A percentile compares a stretch with the other conserved stretches of the same genome.
Conservation (phyloP, 306 rosid species). For the Trichosanthes cucumerina region DNA sequence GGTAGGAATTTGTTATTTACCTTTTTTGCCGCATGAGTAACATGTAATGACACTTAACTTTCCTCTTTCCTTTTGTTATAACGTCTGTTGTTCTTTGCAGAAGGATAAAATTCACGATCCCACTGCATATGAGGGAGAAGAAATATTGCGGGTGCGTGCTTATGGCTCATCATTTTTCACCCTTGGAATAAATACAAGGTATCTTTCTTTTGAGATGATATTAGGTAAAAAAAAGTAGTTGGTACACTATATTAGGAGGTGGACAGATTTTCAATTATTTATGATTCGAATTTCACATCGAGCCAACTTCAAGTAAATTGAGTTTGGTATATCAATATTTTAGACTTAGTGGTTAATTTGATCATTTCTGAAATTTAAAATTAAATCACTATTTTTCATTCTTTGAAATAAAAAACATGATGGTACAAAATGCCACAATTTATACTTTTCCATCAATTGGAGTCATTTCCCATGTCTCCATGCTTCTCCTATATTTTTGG, state of each 20-base stretch:
- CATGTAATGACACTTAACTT: background rate
- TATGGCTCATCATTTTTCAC: conserved; percentile 78
- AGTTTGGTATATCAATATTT: background rate
- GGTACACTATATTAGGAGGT: background rate
- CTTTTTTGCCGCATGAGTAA: background rate
- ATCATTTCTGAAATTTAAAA: background rate
- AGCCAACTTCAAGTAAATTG: background rate
- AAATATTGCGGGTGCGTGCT: conserved; percentile 74
- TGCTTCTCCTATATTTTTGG: background rate
- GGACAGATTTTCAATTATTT: background rate
- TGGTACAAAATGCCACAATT: background rate
- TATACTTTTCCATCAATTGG: background rate
- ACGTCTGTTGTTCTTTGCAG: conserved; percentile 21
- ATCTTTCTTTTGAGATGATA: conserved; percentile 12
- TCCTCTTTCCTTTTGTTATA: background rate
- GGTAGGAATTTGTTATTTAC: background rate
- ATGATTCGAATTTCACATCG: background rate
- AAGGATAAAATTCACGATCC: conserved; percentile 35
- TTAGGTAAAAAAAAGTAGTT: background rate
- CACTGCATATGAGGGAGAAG: conserved; percentile 66
- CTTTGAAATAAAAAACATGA: background rate
- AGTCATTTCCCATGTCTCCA: background rate
- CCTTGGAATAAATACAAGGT: conserved; percentile 89
- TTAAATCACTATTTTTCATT: background rate
- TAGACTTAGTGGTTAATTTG: background rate